Conservation (phyloP, 805 yeast genomes). For the Sugiyamaella lignohabitans region DNA sequence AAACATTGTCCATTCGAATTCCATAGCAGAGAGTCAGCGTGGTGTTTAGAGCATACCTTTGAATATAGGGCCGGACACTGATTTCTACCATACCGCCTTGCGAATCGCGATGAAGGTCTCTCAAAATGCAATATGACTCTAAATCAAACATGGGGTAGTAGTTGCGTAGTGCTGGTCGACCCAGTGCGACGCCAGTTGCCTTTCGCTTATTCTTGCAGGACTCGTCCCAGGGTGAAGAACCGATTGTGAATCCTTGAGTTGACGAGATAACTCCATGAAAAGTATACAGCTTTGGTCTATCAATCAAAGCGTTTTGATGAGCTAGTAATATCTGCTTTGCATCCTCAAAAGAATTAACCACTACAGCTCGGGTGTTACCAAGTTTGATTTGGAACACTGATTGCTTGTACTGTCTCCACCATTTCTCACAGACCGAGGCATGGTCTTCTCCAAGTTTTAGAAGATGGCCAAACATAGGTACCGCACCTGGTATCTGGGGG, state of each 20-base stretch:
- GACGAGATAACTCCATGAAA: conserved; percentile 59
- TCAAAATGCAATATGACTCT: conserved; percentile 33
- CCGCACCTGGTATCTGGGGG: conserved; percentile 31
- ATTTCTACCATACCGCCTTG: conserved; percentile 21
- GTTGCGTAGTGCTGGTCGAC: conserved; percentile 34
- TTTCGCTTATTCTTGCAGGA: conserved; percentile 34
- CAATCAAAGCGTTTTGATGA: conserved; percentile 48
- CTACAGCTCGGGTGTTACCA: conserved; percentile 53
- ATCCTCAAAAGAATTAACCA: conserved; percentile 59
- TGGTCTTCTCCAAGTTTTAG: conserved; percentile 30
- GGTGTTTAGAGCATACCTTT: conserved; percentile 36
- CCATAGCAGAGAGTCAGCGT: conserved; percentile 38
- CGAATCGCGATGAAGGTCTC: conserved; percentile 26
- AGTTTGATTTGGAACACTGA: conserved; percentile 55
- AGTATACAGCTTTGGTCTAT: conserved; percentile 60
- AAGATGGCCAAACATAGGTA: conserved; percentile 31
- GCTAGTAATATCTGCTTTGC: conserved; percentile 47
- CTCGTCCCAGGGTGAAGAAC: conserved; percentile 39
- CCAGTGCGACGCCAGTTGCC: conserved; percentile 37
- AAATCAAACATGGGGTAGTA: conserved; percentile 33
- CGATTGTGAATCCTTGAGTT: conserved; percentile 38
- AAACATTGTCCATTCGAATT: conserved; percentile 34
- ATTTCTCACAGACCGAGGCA: conserved; percentile 28
- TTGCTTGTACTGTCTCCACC: conserved; percentile 28
- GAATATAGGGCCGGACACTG: conserved; percentile 31